These are phyloP conservation scores for Plicaturopsis crispa DNA, from an alignment of 768 basidiomycete genomes.

Conservation along the genomic window DNA sequence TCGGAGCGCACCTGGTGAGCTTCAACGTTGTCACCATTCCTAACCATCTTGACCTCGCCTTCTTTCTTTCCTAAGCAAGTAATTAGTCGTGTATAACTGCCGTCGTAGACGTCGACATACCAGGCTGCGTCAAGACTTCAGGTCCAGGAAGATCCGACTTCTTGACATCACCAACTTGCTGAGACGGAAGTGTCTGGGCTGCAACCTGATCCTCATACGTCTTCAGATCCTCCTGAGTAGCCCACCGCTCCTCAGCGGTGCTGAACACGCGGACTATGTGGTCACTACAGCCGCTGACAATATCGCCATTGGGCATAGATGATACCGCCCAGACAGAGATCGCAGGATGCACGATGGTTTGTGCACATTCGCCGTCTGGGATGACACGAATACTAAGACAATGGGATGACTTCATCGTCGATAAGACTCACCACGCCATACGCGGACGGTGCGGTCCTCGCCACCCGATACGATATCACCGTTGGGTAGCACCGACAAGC, in stretches of 20 bases:
- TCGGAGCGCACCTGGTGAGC: slow-evolving; percentile 66
- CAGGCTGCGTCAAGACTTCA: slow-evolving; percentile 72
- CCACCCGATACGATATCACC: slow-evolving; percentile 86
- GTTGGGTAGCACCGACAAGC: slow-evolving; percentile 70
- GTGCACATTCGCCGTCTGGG: slow-evolving; percentile 79
- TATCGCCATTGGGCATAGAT: slow-evolving; percentile 82
- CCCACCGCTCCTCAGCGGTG: slow-evolving; percentile 64
- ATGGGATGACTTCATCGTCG: neutral
- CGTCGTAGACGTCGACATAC: slow-evolving; percentile 30
- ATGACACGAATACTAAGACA: slow-evolving; percentile 1
- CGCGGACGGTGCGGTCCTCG: slow-evolving; percentile 87
- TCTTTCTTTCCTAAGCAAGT: slow-evolving; percentile 68
- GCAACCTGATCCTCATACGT: slow-evolving; percentile 72
- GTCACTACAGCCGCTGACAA: slow-evolving; percentile 89
- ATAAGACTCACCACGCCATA: slow-evolving; percentile 72
- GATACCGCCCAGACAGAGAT: slow-evolving; percentile 97
- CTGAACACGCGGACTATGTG: slow-evolving; percentile 84
- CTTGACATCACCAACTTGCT: slow-evolving; percentile 90
- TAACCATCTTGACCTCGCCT: slow-evolving; percentile 91
- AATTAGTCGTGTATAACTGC: neutral
- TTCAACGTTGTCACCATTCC: slow-evolving; percentile 72
- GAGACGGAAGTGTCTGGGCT: slow-evolving; percentile 71
- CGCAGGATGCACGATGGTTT: slow-evolving; percentile 88
- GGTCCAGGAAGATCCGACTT: slow-evolving; percentile 81
- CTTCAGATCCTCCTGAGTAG: slow-evolving; percentile 53